Base-by-base conservation (phyloP, 495 filamentous ascomycete species). In the Clohesyomyces aquaticus region DNA sequence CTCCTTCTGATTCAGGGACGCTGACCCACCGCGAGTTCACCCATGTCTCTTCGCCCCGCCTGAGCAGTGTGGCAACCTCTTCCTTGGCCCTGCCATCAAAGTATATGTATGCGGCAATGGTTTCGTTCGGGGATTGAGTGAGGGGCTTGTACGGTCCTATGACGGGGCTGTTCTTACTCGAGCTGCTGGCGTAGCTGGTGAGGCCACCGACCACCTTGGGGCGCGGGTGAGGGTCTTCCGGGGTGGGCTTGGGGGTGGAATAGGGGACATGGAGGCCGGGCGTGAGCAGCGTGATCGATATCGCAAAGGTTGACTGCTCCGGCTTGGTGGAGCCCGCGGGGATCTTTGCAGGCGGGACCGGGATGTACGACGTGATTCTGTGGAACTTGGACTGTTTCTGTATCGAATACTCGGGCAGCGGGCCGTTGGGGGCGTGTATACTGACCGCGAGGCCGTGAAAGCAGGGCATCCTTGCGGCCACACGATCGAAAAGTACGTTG, bases 11-110 rank as follows among this genome's bases (percentile, higher is more conserved):
- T 11, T 90, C 85, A 1, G 93, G 91, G 3, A 98, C 85, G 71
- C 93, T 91, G 61, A 99, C 94, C 94, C 94, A 99, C 72, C 94
- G 81, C 10, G 93, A 96, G 67, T 96, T 97, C 23, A 99, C 96
- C 94, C 94, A 99, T 0, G 94, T 99, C 76, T 99, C 94, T 66
- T 97, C 94, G 43, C 95, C 95, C 19, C 93, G 86, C 56, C 94
- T 83, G 32, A 99, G 80, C 43, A 99, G 77, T 29, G 94, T 99
- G 57, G 94, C 94, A 16, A 98, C 96, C 74, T 99, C 94, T 70
- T 99, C 94, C 76, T 99, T 98, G 27, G 85, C 82, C 50, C 95
- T 81, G 12, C 94, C 94, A 75, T 99, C 94, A 71, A 99, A 99
- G 78, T 98, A 98, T 59, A 99, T 97, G 72, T 99, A 99, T 12